phyloP scores from a whole-genome alignment of 306 rosid genomes.

The Corylus heterophylla region DNA sequence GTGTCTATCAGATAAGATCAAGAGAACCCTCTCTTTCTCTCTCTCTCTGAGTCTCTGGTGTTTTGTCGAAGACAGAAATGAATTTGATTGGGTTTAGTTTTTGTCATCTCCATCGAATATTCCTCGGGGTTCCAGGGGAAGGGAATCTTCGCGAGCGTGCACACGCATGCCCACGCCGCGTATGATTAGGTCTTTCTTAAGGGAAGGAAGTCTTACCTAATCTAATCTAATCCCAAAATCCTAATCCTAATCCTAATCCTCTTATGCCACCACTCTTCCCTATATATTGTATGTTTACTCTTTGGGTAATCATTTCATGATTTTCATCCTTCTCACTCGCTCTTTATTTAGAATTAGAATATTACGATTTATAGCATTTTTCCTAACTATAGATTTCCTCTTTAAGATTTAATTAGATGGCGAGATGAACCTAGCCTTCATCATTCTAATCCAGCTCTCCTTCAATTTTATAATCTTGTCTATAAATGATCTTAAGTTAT shows the following conservation, averaged over 20 bases:
- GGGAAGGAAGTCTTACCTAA: neutral
- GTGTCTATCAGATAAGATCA: constrained; percentile 50
- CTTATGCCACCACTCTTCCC: neutral
- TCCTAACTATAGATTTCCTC: too few relatives aligned
- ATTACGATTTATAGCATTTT: too few relatives aligned
- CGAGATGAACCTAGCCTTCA: too few relatives aligned
- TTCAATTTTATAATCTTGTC: too few relatives aligned
- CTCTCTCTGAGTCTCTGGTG: neutral
- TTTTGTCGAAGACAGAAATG: neutral
- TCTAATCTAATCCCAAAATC: neutral
- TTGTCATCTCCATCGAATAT: constrained; percentile 25
- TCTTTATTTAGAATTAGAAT: too few relatives aligned
- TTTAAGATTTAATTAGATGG: too few relatives aligned
- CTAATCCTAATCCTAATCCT: neutral
- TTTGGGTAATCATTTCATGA: neutral
- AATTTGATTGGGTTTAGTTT: neutral
- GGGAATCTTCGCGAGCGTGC: constrained; percentile 9
- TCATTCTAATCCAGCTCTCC: too few relatives aligned
- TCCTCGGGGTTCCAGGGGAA: neutral
- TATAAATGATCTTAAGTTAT: too few relatives aligned
- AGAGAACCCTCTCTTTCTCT: neutral
- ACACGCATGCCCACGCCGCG: constrained; percentile 20
- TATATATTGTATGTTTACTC: neutral
- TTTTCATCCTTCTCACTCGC: too few relatives aligned
- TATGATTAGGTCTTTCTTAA: neutral